A percentile compares a stretch with the other conserved stretches of the same genome.
phyloP scores from a whole-genome alignment of 176 grass and related monocot genomes.

The Ananas comosus region DNA sequence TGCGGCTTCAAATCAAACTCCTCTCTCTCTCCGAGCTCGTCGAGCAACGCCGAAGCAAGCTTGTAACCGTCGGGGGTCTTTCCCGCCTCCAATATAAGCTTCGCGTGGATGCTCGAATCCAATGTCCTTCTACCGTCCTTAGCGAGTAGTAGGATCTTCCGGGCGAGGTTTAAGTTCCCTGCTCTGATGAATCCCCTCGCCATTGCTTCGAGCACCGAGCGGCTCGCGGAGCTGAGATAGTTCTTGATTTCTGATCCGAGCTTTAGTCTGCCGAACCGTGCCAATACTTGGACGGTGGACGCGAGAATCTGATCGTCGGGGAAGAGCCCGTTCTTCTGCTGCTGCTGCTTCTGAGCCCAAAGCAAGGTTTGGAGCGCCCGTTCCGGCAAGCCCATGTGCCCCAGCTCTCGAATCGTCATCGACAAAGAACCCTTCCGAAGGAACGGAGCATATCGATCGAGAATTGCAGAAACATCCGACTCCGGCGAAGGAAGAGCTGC shows the following conservation, averaged over 20 bases:
- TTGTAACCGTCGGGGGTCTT: constrained; percentile 57
- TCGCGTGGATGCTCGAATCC: constrained; percentile 35
- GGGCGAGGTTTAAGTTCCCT: constrained; percentile 34
- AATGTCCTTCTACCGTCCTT: constrained; percentile 47
- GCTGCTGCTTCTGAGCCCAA: constrained; percentile 49
- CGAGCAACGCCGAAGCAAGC: constrained; percentile 42
- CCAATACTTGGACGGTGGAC: constrained; percentile 53
- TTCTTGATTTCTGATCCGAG: constrained; percentile 36
- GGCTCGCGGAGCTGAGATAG: constrained; percentile 49
- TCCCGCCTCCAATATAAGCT: constrained; percentile 52
- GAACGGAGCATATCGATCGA: constrained; percentile 49
- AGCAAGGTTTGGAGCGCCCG: constrained; percentile 60
- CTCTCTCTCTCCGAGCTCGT: constrained; percentile 44
- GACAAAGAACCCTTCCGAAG: constrained; percentile 77
- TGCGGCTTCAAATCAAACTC: constrained; percentile 38
- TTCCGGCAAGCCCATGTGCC: constrained; percentile 62
- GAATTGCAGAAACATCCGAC: constrained; percentile 37
- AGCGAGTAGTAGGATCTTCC: constrained; percentile 53
- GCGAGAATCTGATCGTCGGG: constrained; percentile 60
- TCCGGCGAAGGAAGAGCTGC: constrained; percentile 18
- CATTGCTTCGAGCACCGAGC: constrained; percentile 65
- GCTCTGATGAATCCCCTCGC: constrained; percentile 51
- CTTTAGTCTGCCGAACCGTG: constrained; percentile 38
- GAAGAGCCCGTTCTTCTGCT: constrained; percentile 26
- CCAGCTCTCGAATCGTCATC: constrained; percentile 72